These are phyloP conservation scores for Aspergillus caelatus DNA, from an alignment of 2,329 filamentous ascomycete species.

Conservation along the genomic window DNA sequence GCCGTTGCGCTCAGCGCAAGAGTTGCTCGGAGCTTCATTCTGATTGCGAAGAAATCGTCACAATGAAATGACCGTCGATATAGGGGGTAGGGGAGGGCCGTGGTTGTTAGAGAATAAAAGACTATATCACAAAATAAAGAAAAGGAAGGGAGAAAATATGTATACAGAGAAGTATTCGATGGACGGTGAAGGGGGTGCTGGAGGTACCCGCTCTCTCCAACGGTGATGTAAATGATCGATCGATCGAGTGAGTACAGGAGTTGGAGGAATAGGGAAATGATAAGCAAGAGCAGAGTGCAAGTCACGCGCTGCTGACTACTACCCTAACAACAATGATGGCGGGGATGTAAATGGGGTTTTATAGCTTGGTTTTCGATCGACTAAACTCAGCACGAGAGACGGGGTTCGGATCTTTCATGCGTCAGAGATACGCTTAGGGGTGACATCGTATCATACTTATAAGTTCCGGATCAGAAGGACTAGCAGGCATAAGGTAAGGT, in stretches of 20 bases:
- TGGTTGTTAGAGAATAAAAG: neutral
- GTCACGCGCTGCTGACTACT: neutral
- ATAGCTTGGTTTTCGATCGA: neutral
- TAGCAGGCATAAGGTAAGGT: neutral
- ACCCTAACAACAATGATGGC: neutral
- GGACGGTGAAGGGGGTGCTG: neutral
- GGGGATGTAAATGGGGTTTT: neutral
- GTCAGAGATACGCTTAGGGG: neutral
- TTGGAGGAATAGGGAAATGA: neutral
- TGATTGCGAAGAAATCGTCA: slow-evolving; percentile 2
- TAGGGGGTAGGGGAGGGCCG: neutral
- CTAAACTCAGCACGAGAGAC: too few relatives aligned
- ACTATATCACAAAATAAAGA: neutral
- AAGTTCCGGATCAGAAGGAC: neutral
- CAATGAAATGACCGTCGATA: neutral
- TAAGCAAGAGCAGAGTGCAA: neutral
- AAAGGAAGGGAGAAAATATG: neutral
- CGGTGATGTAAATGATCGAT: neutral
- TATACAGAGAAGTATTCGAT: neutral
- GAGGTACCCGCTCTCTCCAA: neutral
- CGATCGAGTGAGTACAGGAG: neutral
- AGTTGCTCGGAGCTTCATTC: slow-evolving; percentile 41
- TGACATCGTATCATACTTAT: neutral
- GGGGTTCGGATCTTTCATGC: neutral
- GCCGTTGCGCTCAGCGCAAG: slow-evolving; percentile 40